Evolutionary conservation across 2,329 filamentous ascomycete species (phyloP), one percentile per base, ranked within the genome.

Genomic region (Sclerotinia minor): DNA sequence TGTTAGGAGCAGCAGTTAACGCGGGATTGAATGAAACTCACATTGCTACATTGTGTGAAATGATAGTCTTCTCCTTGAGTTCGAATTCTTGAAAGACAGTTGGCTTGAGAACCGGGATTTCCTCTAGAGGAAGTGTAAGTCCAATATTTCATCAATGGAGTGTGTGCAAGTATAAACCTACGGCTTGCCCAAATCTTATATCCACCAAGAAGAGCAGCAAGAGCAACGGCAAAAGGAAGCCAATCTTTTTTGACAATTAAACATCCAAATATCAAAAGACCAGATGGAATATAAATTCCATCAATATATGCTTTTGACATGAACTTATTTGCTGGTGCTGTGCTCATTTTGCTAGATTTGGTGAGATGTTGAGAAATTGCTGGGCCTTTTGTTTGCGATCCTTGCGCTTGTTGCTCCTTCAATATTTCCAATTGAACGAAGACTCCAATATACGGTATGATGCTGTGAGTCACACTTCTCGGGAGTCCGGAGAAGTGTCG

Each of bases 21-120:
- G 11, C n/a, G 17, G 32, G 44, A 19, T 54, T 21, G 26, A 55
- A 61, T 49, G 54, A 55, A 44, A 70, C 80, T 77, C 81, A 93
- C 91, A 99, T 97, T 80, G 94, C 94, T 69, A 96, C 94, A 84
- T 99, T 99, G 87, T 98, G 95, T 44, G 94, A 97, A 76, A 98
- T 89, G 73, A 96, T 86, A 19, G 90, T 98, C 87, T 97, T 98
- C 81, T 98, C 92, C 80, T 91, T 89, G 75, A 99, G 89, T 79
- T 92, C 89, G 78, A 97, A 97, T 68, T 96, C 87, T 79, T 97
- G 93, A 86, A 97, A 97, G 63, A 85, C 84, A 74, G 89, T 88
- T 44, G 94, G 92, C 82, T 94, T 94, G 74, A 99, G 87, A 72
- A 95, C 89, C 80, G 92, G 93, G 79, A 89, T 88, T 71, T 88